These are phyloP conservation scores for Obelidium mucronatum DNA, from an alignment of 192 early-diverging fungal genomes.

Conservation along the genomic window DNA sequence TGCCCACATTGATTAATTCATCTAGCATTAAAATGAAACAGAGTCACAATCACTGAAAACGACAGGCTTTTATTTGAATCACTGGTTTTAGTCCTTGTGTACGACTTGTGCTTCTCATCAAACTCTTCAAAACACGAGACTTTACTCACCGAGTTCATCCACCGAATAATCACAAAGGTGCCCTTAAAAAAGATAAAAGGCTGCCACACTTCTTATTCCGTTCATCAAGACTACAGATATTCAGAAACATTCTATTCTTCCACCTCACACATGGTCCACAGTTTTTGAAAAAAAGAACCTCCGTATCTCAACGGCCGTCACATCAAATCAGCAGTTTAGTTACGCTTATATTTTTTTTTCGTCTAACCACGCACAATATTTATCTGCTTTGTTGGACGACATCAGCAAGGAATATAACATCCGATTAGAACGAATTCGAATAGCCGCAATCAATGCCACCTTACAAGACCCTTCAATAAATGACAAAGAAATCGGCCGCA, in stretches of 20 bases:
- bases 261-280: neutral
- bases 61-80: neutral
- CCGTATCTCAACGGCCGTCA: neutral
- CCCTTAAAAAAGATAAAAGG: no score
- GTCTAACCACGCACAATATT: neutral
- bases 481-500: neutral
- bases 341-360: neutral
- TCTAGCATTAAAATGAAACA: no score
- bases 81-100: neutral
- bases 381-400: neutral
- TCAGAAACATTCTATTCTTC: conserved; percentile 8
- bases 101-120: neutral
- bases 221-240: no score
- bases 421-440: conserved; percentile 10
- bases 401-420: neutral
- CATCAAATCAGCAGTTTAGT: neutral
- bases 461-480: neutral
- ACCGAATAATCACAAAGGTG: no score
- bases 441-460: neutral
- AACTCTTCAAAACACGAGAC: neutral
- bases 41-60: neutral
- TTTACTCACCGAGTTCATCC: no score
- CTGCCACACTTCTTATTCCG: no score
- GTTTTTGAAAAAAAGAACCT: neutral
- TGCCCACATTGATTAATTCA: no score